Base-by-base conservation (phyloP, 192 early-diverging fungal species). In the Podila epicladia region DNA sequence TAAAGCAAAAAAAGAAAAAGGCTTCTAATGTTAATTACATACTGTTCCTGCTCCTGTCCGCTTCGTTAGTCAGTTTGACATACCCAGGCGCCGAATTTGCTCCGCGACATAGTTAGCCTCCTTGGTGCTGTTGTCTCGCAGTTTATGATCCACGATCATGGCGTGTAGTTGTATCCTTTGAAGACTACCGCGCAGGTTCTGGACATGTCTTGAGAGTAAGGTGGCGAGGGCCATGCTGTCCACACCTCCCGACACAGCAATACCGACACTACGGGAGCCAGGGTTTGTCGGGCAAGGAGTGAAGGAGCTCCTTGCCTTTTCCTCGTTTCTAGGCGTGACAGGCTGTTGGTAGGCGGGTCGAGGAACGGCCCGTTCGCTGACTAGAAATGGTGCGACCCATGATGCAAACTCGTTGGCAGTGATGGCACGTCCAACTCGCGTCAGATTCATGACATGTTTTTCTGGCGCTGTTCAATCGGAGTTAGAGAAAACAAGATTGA, bases 101-200 rank as follows among this genome's bases (percentile, higher is more conserved):
- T 65, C 37, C 9, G 79, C 73, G 26, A 88, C 77, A 38, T 64
- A 64, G 20, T 19, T 20, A 38, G 86, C 82, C 45, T 89, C 84
- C 12, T 72, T 69, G 6, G 74, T 74, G 45, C 82, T 89, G 33
- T 75, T 65, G 28, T 69, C 49, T 37, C 85, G 51, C n/a, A 87
- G 62, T 41, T 72, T 71, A 58, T 89, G 86, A 58, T 89, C 86
- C 15, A 89, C 83, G 8, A 84, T 87, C n/a, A 89, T 74, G 9
- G 86, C 87, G 31, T 73, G 74, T 20, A 74, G 58, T 29, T 20
- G 24, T 1, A 37, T 8, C 41, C 31, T 4, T 35, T 15, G 1
- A 29, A 17, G 24, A 32, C 5, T 17, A 22, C 24, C 9, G 26
- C 24, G 50, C 51, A 29, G 24, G 62, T 22, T 22, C 13, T 31